Evolutionary conservation across 2,329 filamentous ascomycete genomes (phyloP), one percentile per base, ranked within the genome.

Genomic region (Phyllosticta ampelicida): DNA sequence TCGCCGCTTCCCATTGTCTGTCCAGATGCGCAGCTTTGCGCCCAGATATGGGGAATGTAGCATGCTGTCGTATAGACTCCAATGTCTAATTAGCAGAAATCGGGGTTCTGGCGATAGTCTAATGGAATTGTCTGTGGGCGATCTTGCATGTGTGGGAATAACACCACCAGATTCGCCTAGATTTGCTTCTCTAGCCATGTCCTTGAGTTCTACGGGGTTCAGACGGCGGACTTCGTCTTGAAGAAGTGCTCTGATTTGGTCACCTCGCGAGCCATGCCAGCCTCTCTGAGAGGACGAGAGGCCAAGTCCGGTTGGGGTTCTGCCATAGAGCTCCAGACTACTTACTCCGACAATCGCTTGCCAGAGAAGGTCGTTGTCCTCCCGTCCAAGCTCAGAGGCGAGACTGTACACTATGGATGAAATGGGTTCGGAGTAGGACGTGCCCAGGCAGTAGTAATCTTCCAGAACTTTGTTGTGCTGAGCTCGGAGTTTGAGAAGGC

Each of bases 61-160:
- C 94, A 99, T 97, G 70, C 90, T 96, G 68, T 99, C 94, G 71
- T 97, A 97, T 13, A 99, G 78, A 65, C 90, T 96, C 94, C 94
- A 99, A 70, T 99, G 94, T 30, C 94, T 81, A 56, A 97, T 89
- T 0, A 99, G 81, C 23, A 97, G 80, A 64, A 99, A 96, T 48
- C 89, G 87, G 9, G 94, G 95, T 68, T 99, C 94, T 0, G 94
- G 94, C 0, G 91, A 96, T 48, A 99, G 77, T 20, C 91, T 85
- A 64, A 99, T 97, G 54, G 90, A 87, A 9, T 85, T 95, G 71
- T 99, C 94, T 57, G 91, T 92, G 5, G 94, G 90, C 62, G 87
- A 94, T 61, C 87, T 81, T 8, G 90, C 91, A 20, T 89, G 90
- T 0, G 90, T 96, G 8, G 89, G 90, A 56, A 96, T 95, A 56